A percentile compares a stretch with the other conserved stretches of the same genome.
These are phyloP conservation scores for Apiospora marii DNA, from an alignment of 2,329 filamentous ascomycete species.

Conservation along the genomic window DNA sequence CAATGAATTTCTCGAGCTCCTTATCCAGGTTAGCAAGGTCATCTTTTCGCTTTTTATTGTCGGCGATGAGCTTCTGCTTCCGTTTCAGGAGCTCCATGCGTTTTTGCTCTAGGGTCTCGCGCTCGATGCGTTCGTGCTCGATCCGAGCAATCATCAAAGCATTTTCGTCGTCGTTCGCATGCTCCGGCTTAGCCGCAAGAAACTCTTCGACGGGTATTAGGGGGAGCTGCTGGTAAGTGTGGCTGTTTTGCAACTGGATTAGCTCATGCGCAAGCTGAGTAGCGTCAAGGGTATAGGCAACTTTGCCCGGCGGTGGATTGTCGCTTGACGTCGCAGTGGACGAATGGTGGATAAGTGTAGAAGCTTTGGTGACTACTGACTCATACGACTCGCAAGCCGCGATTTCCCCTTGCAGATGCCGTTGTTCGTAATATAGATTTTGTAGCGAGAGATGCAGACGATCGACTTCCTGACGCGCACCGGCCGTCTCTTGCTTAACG, in stretches of 20 bases:
- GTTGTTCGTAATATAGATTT: constrained; percentile 96
- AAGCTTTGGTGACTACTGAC: constrained; percentile 59
- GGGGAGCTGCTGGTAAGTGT: constrained; percentile 87
- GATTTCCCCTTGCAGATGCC: constrained; percentile 90
- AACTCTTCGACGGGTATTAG: constrained; percentile 87
- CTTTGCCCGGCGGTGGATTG: neutral
- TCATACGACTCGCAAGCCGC: constrained; percentile 89
- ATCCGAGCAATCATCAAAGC: constrained; percentile 89
- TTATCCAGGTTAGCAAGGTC: constrained; percentile 90
- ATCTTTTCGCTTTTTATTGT: constrained; percentile 92
- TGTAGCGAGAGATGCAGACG: constrained; percentile 90
- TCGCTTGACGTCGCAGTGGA: constrained; percentile 18
- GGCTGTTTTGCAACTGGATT: constrained; percentile 56
- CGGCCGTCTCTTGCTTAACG: constrained; percentile 86
- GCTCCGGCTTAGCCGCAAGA: constrained; percentile 76
- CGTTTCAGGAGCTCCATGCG: constrained; percentile 76
- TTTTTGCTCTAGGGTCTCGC: constrained; percentile 85
- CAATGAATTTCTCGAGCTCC: constrained; percentile 92
- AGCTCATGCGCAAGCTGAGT: constrained; percentile 33
- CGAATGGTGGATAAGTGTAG: neutral
- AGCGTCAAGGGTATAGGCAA: neutral
- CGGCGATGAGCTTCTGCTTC: constrained; percentile 68
- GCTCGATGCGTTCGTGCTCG: constrained; percentile 85
- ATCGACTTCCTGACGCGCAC: constrained; percentile 90
- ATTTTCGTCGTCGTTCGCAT: constrained; percentile 75